Conservation (phyloP, 192 early-diverging fungal genomes). For the Dimargaris verticillata region DNA sequence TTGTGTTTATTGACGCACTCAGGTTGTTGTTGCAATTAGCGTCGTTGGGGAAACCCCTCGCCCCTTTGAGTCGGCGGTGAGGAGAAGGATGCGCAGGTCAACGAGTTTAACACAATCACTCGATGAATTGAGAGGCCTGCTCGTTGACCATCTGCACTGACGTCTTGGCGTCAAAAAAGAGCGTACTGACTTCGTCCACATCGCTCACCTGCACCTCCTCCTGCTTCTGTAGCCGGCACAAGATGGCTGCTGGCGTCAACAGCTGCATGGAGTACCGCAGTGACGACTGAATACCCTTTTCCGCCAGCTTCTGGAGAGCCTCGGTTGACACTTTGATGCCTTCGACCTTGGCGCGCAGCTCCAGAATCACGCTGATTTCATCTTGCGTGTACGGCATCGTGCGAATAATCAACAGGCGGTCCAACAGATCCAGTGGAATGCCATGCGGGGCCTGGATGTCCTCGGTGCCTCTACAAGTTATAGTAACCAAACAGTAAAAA, state of each 20-base stretch:
- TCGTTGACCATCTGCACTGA: conserved; percentile 55
- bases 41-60: too few species aligned
- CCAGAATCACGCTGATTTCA: conserved; percentile 78
- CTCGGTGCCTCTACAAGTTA: conserved; percentile 38
- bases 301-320: conserved; percentile 58
- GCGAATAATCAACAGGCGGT: conserved; percentile 90
- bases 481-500: too few species aligned
- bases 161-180: conserved; percentile 81
- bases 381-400: conserved; percentile 82
- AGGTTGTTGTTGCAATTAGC: too few species aligned
- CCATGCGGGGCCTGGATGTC: conserved; percentile 70
- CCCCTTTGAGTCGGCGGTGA: too few species aligned
- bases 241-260: conserved; percentile 75
- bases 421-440: conserved; percentile 89
- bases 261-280: conserved; percentile 92
- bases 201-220: conserved; percentile 68
- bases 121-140: conserved; percentile 4
- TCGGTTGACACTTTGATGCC: conserved; percentile 60
- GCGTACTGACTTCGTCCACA: conserved; percentile 62
- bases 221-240: conserved; percentile 73
- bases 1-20: too few species aligned
- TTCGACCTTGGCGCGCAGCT: conserved; percentile 87
- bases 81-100: too few species aligned
- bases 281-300: conserved; percentile 76
- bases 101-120: too few species aligned